phyloP scores from a whole-genome alignment of 2,329 filamentous ascomycete genomes.

The Alternaria sp. region DNA sequence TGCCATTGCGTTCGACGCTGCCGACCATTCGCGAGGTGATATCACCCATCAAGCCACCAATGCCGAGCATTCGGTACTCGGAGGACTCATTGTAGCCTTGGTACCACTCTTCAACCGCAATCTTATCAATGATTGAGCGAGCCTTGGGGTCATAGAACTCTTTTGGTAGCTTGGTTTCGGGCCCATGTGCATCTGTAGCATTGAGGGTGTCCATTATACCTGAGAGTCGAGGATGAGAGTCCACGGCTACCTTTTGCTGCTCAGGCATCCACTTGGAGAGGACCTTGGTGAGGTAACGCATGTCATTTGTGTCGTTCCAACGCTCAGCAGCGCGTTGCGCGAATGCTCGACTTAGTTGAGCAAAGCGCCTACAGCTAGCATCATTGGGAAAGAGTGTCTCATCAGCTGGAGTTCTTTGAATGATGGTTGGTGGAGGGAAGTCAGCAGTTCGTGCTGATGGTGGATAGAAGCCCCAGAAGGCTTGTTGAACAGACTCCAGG shows the following conservation, averaged over 20 bases:
- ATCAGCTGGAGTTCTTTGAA: conserved; percentile 56
- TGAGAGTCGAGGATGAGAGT: conserved; percentile 82
- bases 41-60: conserved; percentile 85
- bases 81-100: conserved; percentile 81
- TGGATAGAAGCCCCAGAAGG: conserved; percentile 60
- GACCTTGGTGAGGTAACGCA: conserved; percentile 80
- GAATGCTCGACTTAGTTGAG: conserved; percentile 58
- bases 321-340: conserved; percentile 57
- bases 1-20: conserved; percentile 45
- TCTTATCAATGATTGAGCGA: conserved; percentile 72
- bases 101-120: conserved; percentile 93
- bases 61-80: conserved; percentile 90
- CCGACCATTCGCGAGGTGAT: conserved; percentile 66
- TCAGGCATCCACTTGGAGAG: conserved; percentile 88
- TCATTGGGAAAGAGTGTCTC: conserved; percentile 63
- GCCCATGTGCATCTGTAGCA: conserved; percentile 83
- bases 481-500: conserved; percentile 61
- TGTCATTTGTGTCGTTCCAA: conserved; percentile 72
- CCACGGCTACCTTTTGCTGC: conserved; percentile 75
- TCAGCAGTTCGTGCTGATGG: conserved; percentile 52
- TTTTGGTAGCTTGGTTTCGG: conserved; percentile 77
- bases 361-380: conserved; percentile 58
- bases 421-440: conserved; percentile 56
- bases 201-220: conserved; percentile 97
- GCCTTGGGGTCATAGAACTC: conserved; percentile 87